Conservation (phyloP, 2,329 filamentous ascomycete species). For the Polytolypa hystricis region DNA sequence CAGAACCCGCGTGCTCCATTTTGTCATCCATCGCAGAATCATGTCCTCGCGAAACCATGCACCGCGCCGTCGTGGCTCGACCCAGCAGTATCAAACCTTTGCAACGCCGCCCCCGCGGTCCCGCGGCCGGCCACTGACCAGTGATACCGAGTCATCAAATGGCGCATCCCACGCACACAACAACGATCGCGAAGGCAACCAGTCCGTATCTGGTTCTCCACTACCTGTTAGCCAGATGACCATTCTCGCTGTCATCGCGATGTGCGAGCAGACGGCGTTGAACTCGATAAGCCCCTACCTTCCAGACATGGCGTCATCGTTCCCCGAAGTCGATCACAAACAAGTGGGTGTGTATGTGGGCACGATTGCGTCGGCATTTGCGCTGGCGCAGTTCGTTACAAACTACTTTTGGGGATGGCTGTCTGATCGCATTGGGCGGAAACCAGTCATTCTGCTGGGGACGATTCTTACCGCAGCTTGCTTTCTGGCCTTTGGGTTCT, state of each 20-base stretch:
- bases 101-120: conserved; percentile 37
- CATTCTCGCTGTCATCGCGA: conserved; percentile 74
- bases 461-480: conserved; percentile 72
- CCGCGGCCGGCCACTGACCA: conserved; percentile 33
- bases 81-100: conserved; percentile 39
- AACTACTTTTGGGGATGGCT: conserved; percentile 88
- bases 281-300: conserved; percentile 96
- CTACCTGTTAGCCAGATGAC: conserved; percentile 73
- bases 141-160: conserved; percentile 30
- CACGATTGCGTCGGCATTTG: conserved; percentile 80
- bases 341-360: conserved; percentile 82
- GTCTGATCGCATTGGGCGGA: conserved; percentile 67
- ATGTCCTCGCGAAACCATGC: conserved; percentile 1
- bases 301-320: conserved; percentile 78
- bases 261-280: conserved; percentile 90
- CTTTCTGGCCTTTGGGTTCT: conserved; percentile 81
- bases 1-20: too few species aligned
- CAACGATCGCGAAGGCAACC: conserved; percentile 16
- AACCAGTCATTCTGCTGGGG: conserved; percentile 70
- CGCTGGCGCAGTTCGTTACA: conserved; percentile 80
- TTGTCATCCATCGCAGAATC: too few species aligned
- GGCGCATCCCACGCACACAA: conserved; percentile 18
- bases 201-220: conserved; percentile 45
- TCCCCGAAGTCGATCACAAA: conserved; percentile 62
- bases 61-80: conserved; percentile 29